A percentile compares a stretch with the other conserved stretches of the same genome.
Evolutionary conservation across 2,329 filamentous ascomycete genomes (phyloP).

Genomic region (Chaetomiaceae sp.): DNA sequence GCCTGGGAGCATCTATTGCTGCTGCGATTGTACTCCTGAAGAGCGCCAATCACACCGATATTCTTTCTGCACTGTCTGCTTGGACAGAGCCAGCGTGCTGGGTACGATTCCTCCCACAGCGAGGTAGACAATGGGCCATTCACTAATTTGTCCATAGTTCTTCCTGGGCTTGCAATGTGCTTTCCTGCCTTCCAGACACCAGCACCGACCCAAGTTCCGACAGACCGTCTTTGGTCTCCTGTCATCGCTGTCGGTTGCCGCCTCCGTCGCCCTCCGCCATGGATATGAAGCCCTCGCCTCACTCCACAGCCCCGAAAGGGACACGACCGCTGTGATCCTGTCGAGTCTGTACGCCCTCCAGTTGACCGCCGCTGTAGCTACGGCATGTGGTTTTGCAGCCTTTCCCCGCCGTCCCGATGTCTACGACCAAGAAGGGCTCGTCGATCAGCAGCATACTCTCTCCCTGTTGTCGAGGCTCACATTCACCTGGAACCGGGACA

Average conservation of each 20-base stretch:
- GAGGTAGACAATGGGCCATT: background rate
- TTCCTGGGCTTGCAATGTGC: conserved; percentile 30
- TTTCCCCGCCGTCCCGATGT: conserved; percentile 34
- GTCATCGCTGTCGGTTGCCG: conserved; percentile 25
- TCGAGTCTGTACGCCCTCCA: conserved; percentile 27
- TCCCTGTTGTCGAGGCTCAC: conserved; percentile 30
- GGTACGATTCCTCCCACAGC: conserved; percentile 14
- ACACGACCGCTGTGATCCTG: conserved; percentile 10
- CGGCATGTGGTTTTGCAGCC: conserved; percentile 28
- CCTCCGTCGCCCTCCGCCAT: conserved; percentile 28
- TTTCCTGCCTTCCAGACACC: conserved; percentile 28
- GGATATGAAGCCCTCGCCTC: conserved; percentile 25
- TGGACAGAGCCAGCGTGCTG: conserved; percentile 20
- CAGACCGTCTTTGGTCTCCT: conserved; percentile 28
- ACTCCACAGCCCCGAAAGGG: conserved; percentile 12
- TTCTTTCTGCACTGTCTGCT: background rate
- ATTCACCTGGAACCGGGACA: conserved; percentile 32
- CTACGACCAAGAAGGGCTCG: conserved; percentile 29
- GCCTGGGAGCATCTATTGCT: conserved; percentile 27
- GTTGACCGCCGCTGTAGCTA: conserved; percentile 22
- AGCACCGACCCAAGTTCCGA: conserved; percentile 28
- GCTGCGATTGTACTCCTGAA: conserved; percentile 21
- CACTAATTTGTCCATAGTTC: conserved; percentile 14
- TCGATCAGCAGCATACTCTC: conserved; percentile 35
- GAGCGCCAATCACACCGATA: background rate